Evolutionary conservation across 73 alveolate genomes (phyloP).

Genomic region (Symbiodinium pilosum): DNA sequence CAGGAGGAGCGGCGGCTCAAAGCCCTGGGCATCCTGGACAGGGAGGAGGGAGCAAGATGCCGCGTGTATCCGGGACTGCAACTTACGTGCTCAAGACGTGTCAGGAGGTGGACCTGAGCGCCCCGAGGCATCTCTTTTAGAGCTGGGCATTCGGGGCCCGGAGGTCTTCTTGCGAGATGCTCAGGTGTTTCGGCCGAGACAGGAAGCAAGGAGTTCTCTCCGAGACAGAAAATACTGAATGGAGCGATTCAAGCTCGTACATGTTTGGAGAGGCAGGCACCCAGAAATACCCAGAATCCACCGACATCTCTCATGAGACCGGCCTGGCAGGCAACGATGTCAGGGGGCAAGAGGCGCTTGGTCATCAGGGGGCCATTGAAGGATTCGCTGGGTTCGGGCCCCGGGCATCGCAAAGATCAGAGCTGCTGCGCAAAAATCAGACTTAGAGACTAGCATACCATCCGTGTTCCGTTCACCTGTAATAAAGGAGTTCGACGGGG

Average conservation of each 20-base stretch:
- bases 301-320: too few relatives aligned
- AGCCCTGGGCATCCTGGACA: neutral
- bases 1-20: neutral
- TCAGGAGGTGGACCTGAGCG: neutral
- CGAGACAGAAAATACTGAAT: conserved; percentile 41
- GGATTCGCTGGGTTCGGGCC: neutral
- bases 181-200: neutral
- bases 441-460: too few relatives aligned
- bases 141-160: neutral
- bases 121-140: neutral
- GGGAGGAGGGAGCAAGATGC: neutral
- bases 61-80: too few relatives aligned
- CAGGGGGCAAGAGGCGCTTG: conserved; percentile 19
- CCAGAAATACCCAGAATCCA: too few relatives aligned
- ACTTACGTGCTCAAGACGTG: neutral
- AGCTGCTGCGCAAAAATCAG: neutral
- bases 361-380: conserved; percentile 56
- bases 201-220: neutral
- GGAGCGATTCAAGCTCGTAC: conserved; percentile 84
- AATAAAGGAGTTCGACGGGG: neutral
- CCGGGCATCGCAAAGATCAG: neutral
- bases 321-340: neutral
- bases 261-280: conserved; percentile 26
- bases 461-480: too few relatives aligned
- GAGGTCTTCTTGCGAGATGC: neutral